Evolutionary conservation across 148 eudicot genomes (phyloP).

Genomic region (Beta vulgaris): DNA sequence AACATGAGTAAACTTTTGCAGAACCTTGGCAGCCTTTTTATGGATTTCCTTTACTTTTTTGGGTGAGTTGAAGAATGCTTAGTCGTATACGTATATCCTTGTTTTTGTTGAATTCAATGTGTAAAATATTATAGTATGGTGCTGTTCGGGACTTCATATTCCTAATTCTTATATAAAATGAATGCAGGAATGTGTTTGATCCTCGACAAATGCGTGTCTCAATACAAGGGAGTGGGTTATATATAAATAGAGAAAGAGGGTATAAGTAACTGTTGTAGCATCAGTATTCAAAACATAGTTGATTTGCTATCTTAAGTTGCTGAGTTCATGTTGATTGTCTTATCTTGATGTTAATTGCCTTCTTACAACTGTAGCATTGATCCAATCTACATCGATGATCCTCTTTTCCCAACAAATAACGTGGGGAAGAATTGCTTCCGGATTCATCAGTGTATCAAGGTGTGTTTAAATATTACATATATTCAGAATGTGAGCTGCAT

Average conservation of each 20-base stretch:
- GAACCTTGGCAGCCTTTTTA: slow-evolving; percentile 89
- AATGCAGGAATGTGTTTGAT: slow-evolving; percentile 89
- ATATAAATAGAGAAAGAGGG: slow-evolving; percentile 88
- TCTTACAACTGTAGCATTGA: slow-evolving; percentile 63
- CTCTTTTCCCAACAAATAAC: slow-evolving; percentile 84
- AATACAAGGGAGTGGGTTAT: slow-evolving; percentile 88
- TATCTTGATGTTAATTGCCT: slow-evolving; percentile 12
- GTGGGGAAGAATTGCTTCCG: slow-evolving; percentile 97
- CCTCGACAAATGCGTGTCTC: slow-evolving; percentile 98
- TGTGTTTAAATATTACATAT: slow-evolving; percentile 13
- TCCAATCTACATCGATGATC: slow-evolving; percentile 94
- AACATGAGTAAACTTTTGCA: slow-evolving; percentile 30
- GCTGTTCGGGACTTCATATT: slow-evolving; percentile 4
- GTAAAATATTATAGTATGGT: neutral
- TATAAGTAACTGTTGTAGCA: slow-evolving; percentile 48
- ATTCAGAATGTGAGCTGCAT: too few species aligned
- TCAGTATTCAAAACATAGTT: neutral
- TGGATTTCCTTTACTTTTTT: slow-evolving; percentile 95
- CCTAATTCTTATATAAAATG: slow-evolving; percentile 11
- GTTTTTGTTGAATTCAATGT: slow-evolving; percentile 15
- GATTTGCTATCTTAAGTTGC: slow-evolving; percentile 6
- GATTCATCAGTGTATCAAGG: slow-evolving; percentile 97
- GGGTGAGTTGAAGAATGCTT: slow-evolving; percentile 57
- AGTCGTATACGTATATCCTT: neutral
- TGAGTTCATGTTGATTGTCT: slow-evolving; percentile 6